Percentiles rank a stretch among this genome's conserved stretches.
Conservation (phyloP, 805 yeast species). For the Kodamaea hsintzibuensis region DNA sequence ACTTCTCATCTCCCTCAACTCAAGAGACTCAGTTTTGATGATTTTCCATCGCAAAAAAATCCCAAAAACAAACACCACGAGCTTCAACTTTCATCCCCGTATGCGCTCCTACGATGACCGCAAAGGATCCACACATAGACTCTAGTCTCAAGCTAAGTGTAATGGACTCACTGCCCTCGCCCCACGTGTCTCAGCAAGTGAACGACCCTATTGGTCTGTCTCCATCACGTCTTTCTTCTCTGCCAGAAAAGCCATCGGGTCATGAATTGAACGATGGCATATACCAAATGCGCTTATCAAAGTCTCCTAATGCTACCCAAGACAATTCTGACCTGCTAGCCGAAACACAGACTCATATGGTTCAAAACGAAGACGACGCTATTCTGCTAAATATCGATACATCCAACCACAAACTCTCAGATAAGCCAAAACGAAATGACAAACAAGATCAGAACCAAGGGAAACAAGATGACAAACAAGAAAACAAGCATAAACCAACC, state of each 20-base stretch:
- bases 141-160: slow-evolving; percentile 2
- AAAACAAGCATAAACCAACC: background rate
- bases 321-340: background rate
- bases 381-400: background rate
- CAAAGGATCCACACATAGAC: slow-evolving; percentile 2
- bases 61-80: slow-evolving; percentile 3
- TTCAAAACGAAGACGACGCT: background rate
- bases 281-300: background rate
- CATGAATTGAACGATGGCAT: background rate
- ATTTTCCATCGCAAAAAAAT: slow-evolving; percentile 5
- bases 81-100: background rate
- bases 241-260: background rate
- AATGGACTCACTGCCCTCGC: slow-evolving; percentile 1
- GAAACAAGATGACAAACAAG: slow-evolving; percentile 2
- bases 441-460: background rate
- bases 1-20: background rate
- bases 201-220: background rate
- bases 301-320: background rate
- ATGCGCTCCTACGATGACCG: background rate
- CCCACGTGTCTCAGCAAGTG: background rate
- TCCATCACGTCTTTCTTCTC: background rate
- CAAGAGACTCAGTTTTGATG: background rate
- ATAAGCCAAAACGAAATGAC: background rate
- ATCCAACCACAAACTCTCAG: background rate
- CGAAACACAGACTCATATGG: background rate